These are phyloP conservation scores for Hyaloraphidium curvatum DNA, from an alignment of 192 early-diverging fungal genomes.

Conservation along the genomic window DNA sequence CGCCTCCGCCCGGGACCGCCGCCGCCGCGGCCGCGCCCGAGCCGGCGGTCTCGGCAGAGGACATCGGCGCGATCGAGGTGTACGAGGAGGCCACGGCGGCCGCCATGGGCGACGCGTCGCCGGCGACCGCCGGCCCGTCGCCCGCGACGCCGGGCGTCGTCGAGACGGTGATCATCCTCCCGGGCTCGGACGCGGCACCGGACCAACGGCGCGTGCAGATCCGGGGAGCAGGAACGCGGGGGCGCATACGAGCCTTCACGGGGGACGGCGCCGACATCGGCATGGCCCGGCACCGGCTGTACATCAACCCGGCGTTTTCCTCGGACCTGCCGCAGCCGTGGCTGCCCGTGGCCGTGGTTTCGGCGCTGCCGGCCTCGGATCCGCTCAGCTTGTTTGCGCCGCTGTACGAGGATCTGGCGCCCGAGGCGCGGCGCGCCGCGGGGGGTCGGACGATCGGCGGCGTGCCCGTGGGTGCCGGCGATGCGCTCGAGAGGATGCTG, in stretches of 20 bases:
- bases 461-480: too few species aligned
- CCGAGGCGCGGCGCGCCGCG: too few species aligned
- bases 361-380: slow-evolving; percentile 5
- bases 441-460: too few species aligned
- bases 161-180: neutral
- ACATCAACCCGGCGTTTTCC: slow-evolving; percentile 18
- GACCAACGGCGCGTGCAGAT: slow-evolving; percentile 9
- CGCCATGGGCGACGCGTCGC: neutral
- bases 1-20: neutral
- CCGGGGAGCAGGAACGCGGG: too few species aligned
- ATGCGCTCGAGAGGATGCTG: too few species aligned
- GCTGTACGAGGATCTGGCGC: too few species aligned
- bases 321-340: slow-evolving; percentile 17
- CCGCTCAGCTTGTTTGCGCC: neutral
- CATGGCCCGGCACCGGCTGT: too few species aligned
- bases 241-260: too few species aligned
- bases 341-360: slow-evolving; percentile 16
- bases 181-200: neutral
- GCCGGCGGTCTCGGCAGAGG: neutral
- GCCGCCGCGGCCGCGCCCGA: neutral
- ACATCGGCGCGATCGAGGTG: neutral
- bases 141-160: neutral
- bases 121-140: neutral
- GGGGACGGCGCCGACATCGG: too few species aligned
- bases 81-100: neutral